A percentile compares a stretch with the other conserved stretches of the same genome.
phyloP scores from a whole-genome alignment of 176 grass and related monocot species.

The Triticum aestivum region DNA sequence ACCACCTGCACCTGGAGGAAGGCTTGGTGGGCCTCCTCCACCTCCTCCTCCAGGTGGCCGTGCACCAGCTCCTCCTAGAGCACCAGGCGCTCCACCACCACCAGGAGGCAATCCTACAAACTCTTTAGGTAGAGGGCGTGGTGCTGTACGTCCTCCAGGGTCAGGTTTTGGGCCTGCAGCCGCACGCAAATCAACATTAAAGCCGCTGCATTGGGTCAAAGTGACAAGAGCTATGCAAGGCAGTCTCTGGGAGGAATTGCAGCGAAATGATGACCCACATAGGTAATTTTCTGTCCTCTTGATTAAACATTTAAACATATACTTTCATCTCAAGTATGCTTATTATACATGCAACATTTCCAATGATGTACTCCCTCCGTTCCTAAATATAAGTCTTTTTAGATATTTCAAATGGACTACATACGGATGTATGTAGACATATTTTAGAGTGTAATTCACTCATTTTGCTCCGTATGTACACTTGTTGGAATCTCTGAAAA shows the following conservation, averaged over 20 bases:
- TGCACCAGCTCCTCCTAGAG: slow-evolving; percentile 72
- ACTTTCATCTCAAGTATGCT: neutral
- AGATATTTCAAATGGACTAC: no score
- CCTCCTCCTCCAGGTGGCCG: slow-evolving; percentile 61
- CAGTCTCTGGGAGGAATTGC: slow-evolving; percentile 96
- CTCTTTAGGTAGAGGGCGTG: slow-evolving; percentile 66
- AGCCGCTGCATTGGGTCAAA: slow-evolving; percentile 97
- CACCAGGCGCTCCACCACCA: slow-evolving; percentile 71
- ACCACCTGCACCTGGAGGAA: slow-evolving; percentile 61
- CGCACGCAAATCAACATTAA: slow-evolving; percentile 73
- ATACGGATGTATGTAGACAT: no score
- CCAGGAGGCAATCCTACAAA: slow-evolving; percentile 51
- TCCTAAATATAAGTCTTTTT: no score
- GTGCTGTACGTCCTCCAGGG: slow-evolving; percentile 44
- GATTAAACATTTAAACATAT: slow-evolving; percentile 19
- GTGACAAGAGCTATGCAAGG: slow-evolving; percentile 87
- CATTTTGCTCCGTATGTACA: no score
- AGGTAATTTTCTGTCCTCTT: slow-evolving; percentile 49
- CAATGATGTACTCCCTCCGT: neutral
- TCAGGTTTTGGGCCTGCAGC: slow-evolving; percentile 47
- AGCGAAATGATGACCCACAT: slow-evolving; percentile 64
- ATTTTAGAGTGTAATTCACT: no score
- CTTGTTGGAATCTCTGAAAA: no score
- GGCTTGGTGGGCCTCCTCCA: slow-evolving; percentile 51
- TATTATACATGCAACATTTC: slow-evolving; percentile 1